These are phyloP conservation scores for Aspergillus fischeri DNA, from an alignment of 2,329 filamentous ascomycete species.

Conservation along the genomic window DNA sequence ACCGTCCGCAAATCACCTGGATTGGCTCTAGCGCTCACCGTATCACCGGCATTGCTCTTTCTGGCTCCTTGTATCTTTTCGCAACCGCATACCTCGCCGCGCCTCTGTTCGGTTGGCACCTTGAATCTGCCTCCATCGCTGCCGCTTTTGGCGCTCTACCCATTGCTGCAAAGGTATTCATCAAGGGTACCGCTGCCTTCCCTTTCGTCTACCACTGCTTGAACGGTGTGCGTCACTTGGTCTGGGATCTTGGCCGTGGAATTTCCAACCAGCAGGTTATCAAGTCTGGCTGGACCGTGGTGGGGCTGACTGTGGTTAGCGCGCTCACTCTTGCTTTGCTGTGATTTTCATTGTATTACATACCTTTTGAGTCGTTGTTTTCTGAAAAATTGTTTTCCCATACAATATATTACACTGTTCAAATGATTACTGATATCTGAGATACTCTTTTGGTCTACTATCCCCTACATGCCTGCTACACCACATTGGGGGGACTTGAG, in stretches of 20 bases:
- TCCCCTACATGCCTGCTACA: constrained; percentile 13
- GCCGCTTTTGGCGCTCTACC: constrained; percentile 62
- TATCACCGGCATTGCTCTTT: constrained; percentile 72
- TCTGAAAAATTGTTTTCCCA: constrained; percentile 22
- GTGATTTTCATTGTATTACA: constrained; percentile 27
- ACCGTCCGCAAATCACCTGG: constrained; percentile 83
- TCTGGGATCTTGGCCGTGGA: constrained; percentile 62
- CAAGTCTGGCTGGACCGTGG: constrained; percentile 60
- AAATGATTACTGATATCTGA: constrained; percentile 20
- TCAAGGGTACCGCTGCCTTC: constrained; percentile 58
- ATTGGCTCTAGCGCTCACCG: constrained; percentile 72
- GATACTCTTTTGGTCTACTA: constrained; percentile 7
- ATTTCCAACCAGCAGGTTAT: constrained; percentile 63
- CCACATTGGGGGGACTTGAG: neutral
- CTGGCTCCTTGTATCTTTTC: constrained; percentile 74
- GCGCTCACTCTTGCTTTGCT: constrained; percentile 47
- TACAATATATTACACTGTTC: constrained; percentile 22
- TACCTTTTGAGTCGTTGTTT: constrained; percentile 31
- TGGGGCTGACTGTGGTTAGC: constrained; percentile 53
- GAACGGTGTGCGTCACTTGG: constrained; percentile 68
- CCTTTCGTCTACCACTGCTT: constrained; percentile 66
- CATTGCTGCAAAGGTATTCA: constrained; percentile 52
- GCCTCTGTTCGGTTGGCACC: constrained; percentile 68
- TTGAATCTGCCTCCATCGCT: constrained; percentile 61
- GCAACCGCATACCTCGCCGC: constrained; percentile 75